phyloP scores from a whole-genome alignment of 2,329 filamentous ascomycete species.

The Piedraia hortae region DNA sequence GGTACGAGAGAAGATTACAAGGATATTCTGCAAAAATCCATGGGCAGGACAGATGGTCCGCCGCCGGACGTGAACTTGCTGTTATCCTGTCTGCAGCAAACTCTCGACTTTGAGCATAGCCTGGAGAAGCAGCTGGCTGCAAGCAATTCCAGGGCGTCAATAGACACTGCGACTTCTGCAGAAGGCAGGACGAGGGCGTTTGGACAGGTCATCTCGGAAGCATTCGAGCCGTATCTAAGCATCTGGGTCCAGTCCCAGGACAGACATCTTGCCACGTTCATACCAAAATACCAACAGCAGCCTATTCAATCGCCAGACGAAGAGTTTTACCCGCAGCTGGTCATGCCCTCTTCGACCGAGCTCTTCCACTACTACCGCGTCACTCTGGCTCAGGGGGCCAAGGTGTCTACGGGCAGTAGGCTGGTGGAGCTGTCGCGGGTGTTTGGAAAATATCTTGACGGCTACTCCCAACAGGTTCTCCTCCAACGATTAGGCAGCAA shows the following conservation, averaged over 20 bases:
- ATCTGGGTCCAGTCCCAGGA: constrained; percentile 95
- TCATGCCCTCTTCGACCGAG: constrained; percentile 83
- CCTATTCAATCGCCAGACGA: constrained; percentile 60
- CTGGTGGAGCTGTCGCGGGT: constrained; percentile 62
- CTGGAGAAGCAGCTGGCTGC: constrained; percentile 61
- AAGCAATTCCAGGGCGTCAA: constrained; percentile 36
- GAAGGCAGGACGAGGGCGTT: constrained; percentile 55
- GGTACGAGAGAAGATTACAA: constrained; percentile 90
- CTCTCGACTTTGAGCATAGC: constrained; percentile 83
- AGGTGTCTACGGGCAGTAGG: constrained; percentile 71
- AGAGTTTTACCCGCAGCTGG: constrained; percentile 70
- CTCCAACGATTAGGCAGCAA: constrained; percentile 32
- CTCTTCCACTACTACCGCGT: constrained; percentile 93
- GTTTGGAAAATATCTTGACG: constrained; percentile 77
- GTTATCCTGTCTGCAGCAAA: constrained; percentile 75
- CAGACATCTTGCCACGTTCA: constrained; percentile 53
- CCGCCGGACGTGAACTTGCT: constrained; percentile 74
- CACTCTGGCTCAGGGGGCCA: constrained; percentile 79
- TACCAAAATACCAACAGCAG: constrained; percentile 67
- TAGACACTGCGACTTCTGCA: constrained; percentile 52
- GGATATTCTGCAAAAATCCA: constrained; percentile 65
- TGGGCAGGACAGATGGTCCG: constrained; percentile 48
- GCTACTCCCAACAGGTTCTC: constrained; percentile 82
- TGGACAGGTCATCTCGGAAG: constrained; percentile 75
- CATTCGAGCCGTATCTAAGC: constrained; percentile 89